Conservation (phyloP, 1,284 basidiomycete genomes). For the Ustilago hordei region DNA sequence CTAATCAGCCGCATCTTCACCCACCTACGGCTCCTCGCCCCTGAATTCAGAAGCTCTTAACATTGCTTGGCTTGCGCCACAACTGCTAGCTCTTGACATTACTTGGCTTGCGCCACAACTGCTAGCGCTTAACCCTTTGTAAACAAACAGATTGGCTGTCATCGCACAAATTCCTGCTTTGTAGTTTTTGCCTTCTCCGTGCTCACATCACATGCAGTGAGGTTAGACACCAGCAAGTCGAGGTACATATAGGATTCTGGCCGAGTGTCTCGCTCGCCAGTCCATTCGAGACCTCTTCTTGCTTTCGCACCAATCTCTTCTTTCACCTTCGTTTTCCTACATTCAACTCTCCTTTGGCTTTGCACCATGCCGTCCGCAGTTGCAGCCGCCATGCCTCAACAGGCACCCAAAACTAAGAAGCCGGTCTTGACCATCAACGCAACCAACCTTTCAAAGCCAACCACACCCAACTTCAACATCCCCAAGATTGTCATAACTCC, state of each 20-base stretch:
- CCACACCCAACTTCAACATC: constrained; percentile 23
- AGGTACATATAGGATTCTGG: constrained; percentile 3
- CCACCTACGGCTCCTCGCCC: background rate
- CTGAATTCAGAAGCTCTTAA: constrained; percentile 1
- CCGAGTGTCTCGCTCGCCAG: background rate
- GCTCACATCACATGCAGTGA: constrained; percentile 6
- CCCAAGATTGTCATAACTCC: constrained; percentile 57
- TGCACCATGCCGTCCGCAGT: constrained; percentile 26
- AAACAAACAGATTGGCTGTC: background rate
- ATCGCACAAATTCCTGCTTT: background rate
- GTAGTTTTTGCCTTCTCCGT: background rate
- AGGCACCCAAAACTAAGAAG: constrained; percentile 6
- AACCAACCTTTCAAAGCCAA: constrained; percentile 8
- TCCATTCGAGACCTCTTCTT: background rate
- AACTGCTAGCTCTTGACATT: background rate
- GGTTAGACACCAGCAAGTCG: constrained; percentile 2
- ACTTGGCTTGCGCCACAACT: background rate
- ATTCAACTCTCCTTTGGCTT: background rate
- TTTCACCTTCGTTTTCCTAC: background rate
- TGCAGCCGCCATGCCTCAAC: constrained; percentile 10
- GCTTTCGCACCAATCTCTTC: background rate
- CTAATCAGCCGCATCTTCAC: background rate
- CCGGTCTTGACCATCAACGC: constrained; percentile 23
- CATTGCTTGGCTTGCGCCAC: background rate
- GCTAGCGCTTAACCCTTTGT: background rate